Evolutionary conservation across 129 eudicot species (phyloP).

Genomic region (Chrysanthemum seticuspe): DNA sequence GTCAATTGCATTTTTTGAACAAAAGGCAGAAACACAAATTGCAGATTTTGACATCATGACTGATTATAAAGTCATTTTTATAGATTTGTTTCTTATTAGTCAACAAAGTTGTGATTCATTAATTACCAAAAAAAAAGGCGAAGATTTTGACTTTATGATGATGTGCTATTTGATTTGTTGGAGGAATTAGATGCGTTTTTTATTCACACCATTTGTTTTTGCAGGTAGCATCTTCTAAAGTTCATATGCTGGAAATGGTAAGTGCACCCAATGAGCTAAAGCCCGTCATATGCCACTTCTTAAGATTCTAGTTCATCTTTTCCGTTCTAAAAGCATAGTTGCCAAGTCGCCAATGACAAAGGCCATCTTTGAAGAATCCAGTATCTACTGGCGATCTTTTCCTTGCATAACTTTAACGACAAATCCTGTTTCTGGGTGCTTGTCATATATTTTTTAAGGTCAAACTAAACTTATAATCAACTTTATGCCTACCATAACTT

Average conservation of each 20-base stretch:
- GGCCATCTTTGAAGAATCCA: neutral
- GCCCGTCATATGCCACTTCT: conserved; percentile 14
- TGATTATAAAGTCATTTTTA: neutral
- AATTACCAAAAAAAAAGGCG: neutral
- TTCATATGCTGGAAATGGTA: neutral
- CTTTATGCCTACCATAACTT: too few relatives aligned
- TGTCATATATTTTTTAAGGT: neutral
- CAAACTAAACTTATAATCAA: neutral
- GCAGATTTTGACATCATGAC: neutral
- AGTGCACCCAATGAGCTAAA: neutral
- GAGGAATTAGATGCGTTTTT: conserved; percentile 33
- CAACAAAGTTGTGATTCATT: neutral
- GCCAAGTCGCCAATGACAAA: neutral
- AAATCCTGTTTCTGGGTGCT: neutral
- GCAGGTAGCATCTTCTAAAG: conserved; percentile 22
- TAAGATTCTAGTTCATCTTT: conserved; percentile 24
- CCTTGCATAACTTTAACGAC: neutral
- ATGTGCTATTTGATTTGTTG: conserved; percentile 1
- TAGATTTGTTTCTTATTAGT: neutral
- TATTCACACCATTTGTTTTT: conserved; percentile 1
- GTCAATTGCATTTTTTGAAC: conserved; percentile 2
- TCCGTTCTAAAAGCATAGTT: neutral
- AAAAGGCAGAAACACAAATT: neutral
- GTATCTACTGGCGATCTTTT: neutral
- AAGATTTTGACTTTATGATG: conserved; percentile 14